Percentiles rank a stretch among this genome's conserved stretches.
Conservation (phyloP, 2,329 filamentous ascomycete genomes). For the Exophiala sp. region DNA sequence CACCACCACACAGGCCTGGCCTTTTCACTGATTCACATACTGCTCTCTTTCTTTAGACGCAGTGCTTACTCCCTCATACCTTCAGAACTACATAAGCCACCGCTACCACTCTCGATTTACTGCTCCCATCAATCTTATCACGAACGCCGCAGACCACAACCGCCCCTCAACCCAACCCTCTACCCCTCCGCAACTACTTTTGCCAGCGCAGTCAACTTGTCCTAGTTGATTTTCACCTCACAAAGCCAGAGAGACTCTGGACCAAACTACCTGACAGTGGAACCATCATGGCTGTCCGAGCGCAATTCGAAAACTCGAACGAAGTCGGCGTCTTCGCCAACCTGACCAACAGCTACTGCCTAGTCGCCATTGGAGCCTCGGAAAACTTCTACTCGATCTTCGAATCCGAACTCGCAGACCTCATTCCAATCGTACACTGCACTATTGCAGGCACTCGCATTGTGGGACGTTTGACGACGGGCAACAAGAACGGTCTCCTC, state of each 20-base stretch:
- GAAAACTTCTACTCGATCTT: slow-evolving; percentile 99
- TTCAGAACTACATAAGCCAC: too few species aligned
- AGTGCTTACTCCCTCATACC: too few species aligned
- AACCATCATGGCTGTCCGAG: slow-evolving; percentile 22
- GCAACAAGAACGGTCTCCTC: slow-evolving; percentile 92
- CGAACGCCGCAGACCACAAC: not conserved
- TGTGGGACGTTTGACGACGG: slow-evolving; percentile 88
- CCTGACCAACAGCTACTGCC: slow-evolving; percentile 93
- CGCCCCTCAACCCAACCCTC: not conserved
- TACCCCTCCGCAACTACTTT: not conserved
- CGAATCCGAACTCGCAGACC: slow-evolving; percentile 93
- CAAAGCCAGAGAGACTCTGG: too few species aligned
- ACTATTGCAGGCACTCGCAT: slow-evolving; percentile 96
- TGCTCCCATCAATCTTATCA: too few species aligned
- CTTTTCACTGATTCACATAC: too few species aligned
- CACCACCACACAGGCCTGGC: not conserved
- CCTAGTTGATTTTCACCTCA: too few species aligned
- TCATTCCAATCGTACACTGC: slow-evolving; percentile 92
- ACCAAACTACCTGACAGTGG: not conserved
- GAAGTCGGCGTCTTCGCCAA: slow-evolving; percentile 90
- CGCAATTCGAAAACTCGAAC: slow-evolving; percentile 45
- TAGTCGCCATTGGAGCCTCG: slow-evolving; percentile 88
- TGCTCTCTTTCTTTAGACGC: too few species aligned
- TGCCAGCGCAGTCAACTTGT: not conserved
- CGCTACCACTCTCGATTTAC: too few species aligned